Base-by-base conservation (phyloP, 139 green algal species). In the Nannochloris sp. region DNA sequence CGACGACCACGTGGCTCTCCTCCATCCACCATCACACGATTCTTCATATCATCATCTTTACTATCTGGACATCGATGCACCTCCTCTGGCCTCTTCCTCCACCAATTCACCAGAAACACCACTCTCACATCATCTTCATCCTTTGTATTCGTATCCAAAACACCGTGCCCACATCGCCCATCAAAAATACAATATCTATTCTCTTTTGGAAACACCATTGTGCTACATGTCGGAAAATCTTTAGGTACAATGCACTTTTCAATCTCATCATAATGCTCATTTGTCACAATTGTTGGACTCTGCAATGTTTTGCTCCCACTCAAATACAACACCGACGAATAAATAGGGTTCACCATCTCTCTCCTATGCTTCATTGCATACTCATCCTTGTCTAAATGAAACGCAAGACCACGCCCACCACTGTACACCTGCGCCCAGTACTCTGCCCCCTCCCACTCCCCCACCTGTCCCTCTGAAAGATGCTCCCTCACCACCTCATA, bases 331-430 rank as follows among this genome's bases (percentile, higher is more conserved):
- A 89, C 70, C 18, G 68, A 81, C 3, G 78, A 87, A 50, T 76
- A 57, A 2, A 81, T 34, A 15, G 83, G 83, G 19, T 80, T 75
- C 16, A 46, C 21, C 75, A 85, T 87, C 19, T 53, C 16, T 3
- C 73, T 56, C 11, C 65, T 43, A 10, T 57, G 44, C 21, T 56
- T 62, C 58, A 88, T 62, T n/a, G 62, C 27, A 25, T 78, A 48
- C 60, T 89, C 83, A 44, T 89, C 83, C 55, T 89, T 89, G 66
- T 89, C 83, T 62, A 88, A 87, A 60, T 89, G 83, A 44, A 89
- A 89, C 4, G 44, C 73, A 21, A 88, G 68, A n/a, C 82, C 82
- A 11, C 61, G 55, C 5, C 82, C 82, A n/a, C 60, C 56, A 57
- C 80, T 57, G 24, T 88, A 88, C 57, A 81, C 69, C 71, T 87